A percentile compares a stretch with the other conserved stretches of the same genome.
Conservation (phyloP, 78 protist species). For the Dictyostelium capitatum region DNA sequence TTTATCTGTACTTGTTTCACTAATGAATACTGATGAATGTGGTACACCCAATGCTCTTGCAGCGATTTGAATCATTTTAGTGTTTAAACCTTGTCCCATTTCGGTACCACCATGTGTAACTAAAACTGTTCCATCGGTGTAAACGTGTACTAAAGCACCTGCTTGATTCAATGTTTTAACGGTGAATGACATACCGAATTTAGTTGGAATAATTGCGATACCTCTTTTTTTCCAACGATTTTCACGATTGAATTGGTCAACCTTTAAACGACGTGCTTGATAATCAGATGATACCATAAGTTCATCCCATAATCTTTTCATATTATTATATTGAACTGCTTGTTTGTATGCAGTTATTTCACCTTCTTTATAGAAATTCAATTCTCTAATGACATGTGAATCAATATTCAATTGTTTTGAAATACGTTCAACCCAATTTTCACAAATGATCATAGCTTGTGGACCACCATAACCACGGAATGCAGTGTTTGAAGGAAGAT, state of each 20-base stretch:
- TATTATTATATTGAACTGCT: constrained; percentile 42
- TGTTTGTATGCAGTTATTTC: constrained; percentile 87
- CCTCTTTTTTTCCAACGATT: constrained; percentile 96
- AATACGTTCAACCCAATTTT: constrained; percentile 89
- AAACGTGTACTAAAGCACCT: constrained; percentile 88
- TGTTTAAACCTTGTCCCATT: constrained; percentile 98
- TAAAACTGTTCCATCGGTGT: constrained; percentile 96
- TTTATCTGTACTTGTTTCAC: constrained; percentile 93
- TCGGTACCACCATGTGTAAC: constrained; percentile 98
- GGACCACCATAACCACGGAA: constrained; percentile 97
- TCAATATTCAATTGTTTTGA: constrained; percentile 51
- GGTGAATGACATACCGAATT: constrained; percentile 95
- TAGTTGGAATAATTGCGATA: constrained; percentile 88
- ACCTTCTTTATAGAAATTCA: constrained; percentile 91
- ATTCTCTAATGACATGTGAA: constrained; percentile 63
- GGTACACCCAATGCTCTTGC: constrained; percentile 90
- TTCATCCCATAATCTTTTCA: constrained; percentile 84
- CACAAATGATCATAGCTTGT: constrained; percentile 91
- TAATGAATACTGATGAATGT: constrained; percentile 78
- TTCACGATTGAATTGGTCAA: constrained; percentile 89
- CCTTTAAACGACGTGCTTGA: constrained; percentile 2
- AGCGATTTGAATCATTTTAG: constrained; percentile 93
- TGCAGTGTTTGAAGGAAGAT: constrained; percentile 97
- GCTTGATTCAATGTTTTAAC: constrained; percentile 93
- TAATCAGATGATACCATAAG: constrained; percentile 18